Evolutionary conservation across 2,329 filamentous ascomycete genomes (phyloP).

Genomic region (Penicillium nordicum): DNA sequence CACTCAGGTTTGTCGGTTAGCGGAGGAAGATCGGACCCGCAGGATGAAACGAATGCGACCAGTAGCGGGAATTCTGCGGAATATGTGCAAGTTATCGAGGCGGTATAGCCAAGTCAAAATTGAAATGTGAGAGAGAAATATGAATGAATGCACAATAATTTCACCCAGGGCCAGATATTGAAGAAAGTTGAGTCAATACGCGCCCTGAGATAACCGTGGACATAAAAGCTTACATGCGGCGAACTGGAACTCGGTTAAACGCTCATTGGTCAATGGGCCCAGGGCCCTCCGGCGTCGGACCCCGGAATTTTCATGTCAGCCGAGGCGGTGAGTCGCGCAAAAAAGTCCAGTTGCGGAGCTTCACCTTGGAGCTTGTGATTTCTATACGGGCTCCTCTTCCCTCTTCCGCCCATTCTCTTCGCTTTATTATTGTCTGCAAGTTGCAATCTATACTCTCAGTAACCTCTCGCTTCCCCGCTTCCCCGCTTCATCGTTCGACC

Average conservation of each 20-base stretch:
- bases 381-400: neutral
- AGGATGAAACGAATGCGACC: neutral
- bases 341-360: slow-evolving; percentile 22
- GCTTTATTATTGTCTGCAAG: neutral
- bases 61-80: neutral
- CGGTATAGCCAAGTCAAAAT: neutral
- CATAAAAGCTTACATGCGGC: slow-evolving; percentile 25
- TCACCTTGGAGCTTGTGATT: neutral
- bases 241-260: slow-evolving; percentile 6
- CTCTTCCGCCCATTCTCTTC: neutral
- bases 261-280: slow-evolving; percentile 14
- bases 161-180: neutral
- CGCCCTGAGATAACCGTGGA: slow-evolving; percentile 9
- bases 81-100: neutral
- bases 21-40: slow-evolving; percentile 20
- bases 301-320: slow-evolving; percentile 2
- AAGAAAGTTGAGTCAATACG: slow-evolving; percentile 2
- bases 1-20: slow-evolving; percentile 9
- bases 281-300: slow-evolving; percentile 4
- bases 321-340: slow-evolving; percentile 18
- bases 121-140: neutral
- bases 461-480: neutral
- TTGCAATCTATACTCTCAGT: neutral
- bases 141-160: neutral
- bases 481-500: neutral